Percentiles rank a stretch among this genome's conserved stretches.
phyloP scores from a whole-genome alignment of 495 filamentous ascomycete species.

The Schizothecium vesticola region DNA sequence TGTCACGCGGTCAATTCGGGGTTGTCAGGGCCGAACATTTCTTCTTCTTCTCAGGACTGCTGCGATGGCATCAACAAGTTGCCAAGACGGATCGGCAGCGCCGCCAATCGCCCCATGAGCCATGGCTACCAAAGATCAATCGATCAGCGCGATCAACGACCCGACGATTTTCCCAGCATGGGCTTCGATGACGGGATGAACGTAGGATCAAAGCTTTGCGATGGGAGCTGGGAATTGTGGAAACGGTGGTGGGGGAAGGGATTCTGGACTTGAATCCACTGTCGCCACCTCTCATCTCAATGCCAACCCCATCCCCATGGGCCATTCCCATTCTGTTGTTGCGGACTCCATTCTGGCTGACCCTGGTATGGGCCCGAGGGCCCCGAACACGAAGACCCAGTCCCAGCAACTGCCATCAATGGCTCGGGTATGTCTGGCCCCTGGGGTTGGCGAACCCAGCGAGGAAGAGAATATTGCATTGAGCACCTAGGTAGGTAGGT shows the following conservation, averaged over 20 bases:
- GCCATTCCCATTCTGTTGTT: background rate
- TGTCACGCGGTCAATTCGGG: too few species aligned
- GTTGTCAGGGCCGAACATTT: too few species aligned
- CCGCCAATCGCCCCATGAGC: background rate
- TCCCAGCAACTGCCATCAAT: too few species aligned
- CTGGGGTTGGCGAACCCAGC: too few species aligned
- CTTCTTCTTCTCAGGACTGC: too few species aligned
- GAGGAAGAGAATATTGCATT: too few species aligned
- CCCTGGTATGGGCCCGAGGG: too few species aligned
- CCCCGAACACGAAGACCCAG: too few species aligned
- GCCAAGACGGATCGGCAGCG: background rate
- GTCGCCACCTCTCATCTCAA: background rate
- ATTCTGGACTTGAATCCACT: background rate
- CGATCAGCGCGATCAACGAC: background rate
- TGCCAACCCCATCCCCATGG: background rate
- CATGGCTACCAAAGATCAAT: background rate
- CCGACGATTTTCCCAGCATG: background rate
- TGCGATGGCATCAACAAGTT: too few species aligned
- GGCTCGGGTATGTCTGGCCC: too few species aligned
- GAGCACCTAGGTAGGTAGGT: too few species aligned
- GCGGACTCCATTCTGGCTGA: background rate
- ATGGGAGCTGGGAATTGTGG: background rate
- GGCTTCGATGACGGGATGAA: background rate
- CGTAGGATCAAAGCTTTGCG: background rate
- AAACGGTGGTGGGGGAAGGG: background rate